phyloP scores from a whole-genome alignment of 2,329 filamentous ascomycete genomes.

The Trichoderma citrinoviride region DNA sequence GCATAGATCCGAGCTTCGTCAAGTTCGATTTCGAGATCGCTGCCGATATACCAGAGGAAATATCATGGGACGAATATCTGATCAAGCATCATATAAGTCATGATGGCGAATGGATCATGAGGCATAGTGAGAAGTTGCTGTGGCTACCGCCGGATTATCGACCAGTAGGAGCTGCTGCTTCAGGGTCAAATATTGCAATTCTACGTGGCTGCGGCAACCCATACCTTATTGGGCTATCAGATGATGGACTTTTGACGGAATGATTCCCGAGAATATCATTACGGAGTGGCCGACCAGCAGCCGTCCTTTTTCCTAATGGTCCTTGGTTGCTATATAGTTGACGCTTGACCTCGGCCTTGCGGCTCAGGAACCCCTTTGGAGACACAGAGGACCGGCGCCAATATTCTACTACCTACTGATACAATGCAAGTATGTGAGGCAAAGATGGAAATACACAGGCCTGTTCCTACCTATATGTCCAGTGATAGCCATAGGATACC shows the following conservation, averaged over 20 bases:
- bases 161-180: accelerated
- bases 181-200: background rate
- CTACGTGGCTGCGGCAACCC: accelerated
- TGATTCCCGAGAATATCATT: background rate
- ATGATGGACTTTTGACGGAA: background rate
- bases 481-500: too few species aligned
- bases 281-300: too few species aligned
- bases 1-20: background rate
- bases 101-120: background rate
- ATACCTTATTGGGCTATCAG: background rate
- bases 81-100: background rate
- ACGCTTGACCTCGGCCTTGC: too few species aligned
- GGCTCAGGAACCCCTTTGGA: too few species aligned
- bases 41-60: background rate
- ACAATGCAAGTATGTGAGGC: too few species aligned
- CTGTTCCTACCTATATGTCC: too few species aligned
- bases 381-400: too few species aligned
- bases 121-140: background rate
- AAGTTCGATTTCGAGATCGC: background rate
- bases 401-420: too few species aligned
- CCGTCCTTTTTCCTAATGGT: too few species aligned
- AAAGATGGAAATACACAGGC: too few species aligned
- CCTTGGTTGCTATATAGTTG: too few species aligned
- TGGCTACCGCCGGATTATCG: background rate
- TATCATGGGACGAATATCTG: background rate